Evolutionary conservation across 2,329 filamentous ascomycete species (phyloP), one percentile per base, ranked within the genome.

Genomic region (Arthrobotrys megalospora): DNA sequence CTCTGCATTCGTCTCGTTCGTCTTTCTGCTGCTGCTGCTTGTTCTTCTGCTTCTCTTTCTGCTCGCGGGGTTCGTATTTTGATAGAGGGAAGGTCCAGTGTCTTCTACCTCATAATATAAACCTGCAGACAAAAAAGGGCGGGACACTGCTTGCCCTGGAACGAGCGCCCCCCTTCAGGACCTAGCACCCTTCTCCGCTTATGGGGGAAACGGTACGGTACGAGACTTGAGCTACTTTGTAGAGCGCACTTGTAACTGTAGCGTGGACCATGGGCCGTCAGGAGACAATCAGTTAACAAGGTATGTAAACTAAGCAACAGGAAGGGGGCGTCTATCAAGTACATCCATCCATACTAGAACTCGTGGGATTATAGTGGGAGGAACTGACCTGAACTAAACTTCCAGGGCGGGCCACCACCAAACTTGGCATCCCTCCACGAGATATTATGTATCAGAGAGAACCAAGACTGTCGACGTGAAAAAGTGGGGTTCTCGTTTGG

Each of bases 401-500:
- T 14, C 70, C 60, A 75, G 70, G 68, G 47, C 68, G 68, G 55
- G 19, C 48, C 41, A 53, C 68, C 66, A 50, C 66, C 43, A 38
- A 47, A 65, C 60, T 64, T 64, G 67, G 67, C 67, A 48, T 41
- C 34, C 53, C 50, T 28, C 24, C 24, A 28, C 24, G 24, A 28
- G 2, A 28, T 28, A 28, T 2, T 5, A 28, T 28, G 24, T 5
- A 28, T 28, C 2, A 5, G 24, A 28, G 24, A 28, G 24, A 28
- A n/a, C n/a, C 41, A 41, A 41, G n/a, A 64, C 41, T 6, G 12
- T n/a, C 41, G 41, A 45, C n/a, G n/a, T 16, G n/a, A 38, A 71
- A 77, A 77, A 77, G 73, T 77, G 73, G 73, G 73, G 72, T 76
- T 76, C 6, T 36, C 6, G 12, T 52, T 24, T 50, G 8, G 64